These are phyloP conservation scores for Backusella macrospora DNA, from an alignment of 192 early-diverging fungal genomes.

Conservation along the genomic window DNA sequence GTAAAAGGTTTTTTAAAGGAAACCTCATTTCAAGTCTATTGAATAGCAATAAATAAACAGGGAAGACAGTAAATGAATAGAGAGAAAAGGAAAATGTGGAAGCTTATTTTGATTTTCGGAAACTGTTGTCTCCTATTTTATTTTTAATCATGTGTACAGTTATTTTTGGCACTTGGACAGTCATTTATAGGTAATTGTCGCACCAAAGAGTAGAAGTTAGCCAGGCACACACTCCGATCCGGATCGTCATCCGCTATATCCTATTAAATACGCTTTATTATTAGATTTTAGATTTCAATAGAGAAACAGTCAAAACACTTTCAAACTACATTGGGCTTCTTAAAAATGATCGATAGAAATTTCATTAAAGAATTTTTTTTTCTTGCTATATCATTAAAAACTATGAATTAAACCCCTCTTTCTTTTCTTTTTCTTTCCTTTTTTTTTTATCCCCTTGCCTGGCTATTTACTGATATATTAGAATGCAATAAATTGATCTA, in stretches of 20 bases:
- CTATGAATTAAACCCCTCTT: too few relatives aligned
- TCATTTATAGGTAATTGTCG: not conserved
- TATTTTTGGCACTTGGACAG: slow-evolving; percentile 11
- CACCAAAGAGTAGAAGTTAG: not conserved
- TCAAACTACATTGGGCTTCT: too few relatives aligned
- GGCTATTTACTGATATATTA: too few relatives aligned
- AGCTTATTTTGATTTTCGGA: not conserved
- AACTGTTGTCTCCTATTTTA: not conserved
- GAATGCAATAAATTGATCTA: too few relatives aligned
- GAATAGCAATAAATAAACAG: not conserved
- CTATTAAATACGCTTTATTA: not conserved
- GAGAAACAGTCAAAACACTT: too few relatives aligned
- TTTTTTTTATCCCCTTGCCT: too few relatives aligned
- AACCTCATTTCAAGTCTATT: slow-evolving; percentile 15
- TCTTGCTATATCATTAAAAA: too few relatives aligned
- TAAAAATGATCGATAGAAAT: too few relatives aligned
- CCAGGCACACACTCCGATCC: slow-evolving; percentile 6
- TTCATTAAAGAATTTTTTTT: too few relatives aligned
- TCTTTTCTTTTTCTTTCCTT: too few relatives aligned
- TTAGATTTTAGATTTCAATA: too few relatives aligned
- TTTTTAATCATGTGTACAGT: not conserved
- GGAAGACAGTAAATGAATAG: not conserved
- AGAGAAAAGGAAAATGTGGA: not conserved
- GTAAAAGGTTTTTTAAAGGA: not conserved
- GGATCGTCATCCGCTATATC: not conserved